Evolutionary conservation across 2,329 filamentous ascomycete genomes (phyloP), one percentile per base, ranked within the genome.

Genomic region (Pseudopithomyces chartarum): DNA sequence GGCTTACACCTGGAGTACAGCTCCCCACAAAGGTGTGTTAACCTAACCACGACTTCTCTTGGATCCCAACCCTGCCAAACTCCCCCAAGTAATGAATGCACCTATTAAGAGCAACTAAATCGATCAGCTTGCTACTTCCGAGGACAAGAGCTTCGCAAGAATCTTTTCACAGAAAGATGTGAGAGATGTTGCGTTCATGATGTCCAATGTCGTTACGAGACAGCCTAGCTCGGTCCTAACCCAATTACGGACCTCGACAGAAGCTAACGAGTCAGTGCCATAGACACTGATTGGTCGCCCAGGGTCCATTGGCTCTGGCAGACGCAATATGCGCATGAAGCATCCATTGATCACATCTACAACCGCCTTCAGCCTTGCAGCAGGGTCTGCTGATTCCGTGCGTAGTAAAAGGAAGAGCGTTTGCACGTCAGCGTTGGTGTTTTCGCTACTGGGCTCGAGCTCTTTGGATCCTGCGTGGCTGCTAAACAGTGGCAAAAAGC

Each of bases 181-280:
- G 15, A 68, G 48, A n/a, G 56, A 55, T n/a, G 22, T 52, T 19
- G 64, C 64, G 49, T 48, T 60, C 22, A 52, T 58, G 19, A 67
- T 53, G 26, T 67, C 63, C 36, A 67, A 44, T 1, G 58, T 59
- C 38, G 53, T 60, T n/a, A 67, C 34, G 23, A 58, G 52, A 6
- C 48, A 54, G 13, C 55, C 56, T 26, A 63, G n/a, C 36, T 63
- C 57, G 26, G 47, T 54, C 19, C 59, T 49, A 2, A 63, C 26
- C 64, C 63, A 67, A 23, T 64, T 64, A 13, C 63, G 54, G 7
- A 66, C 23, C 54, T 67, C 64, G 34, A 67, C 63, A 15, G 63
- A 59, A 5, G 58, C 50, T 26, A 67, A 47, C 1, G 59, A 64
- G 38, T 67, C 64, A 5, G 64, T 50, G 4, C 65, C 64, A 23